phyloP scores from a whole-genome alignment of 192 early-diverging fungal species.

The Borealophlyctis nickersoniae region DNA sequence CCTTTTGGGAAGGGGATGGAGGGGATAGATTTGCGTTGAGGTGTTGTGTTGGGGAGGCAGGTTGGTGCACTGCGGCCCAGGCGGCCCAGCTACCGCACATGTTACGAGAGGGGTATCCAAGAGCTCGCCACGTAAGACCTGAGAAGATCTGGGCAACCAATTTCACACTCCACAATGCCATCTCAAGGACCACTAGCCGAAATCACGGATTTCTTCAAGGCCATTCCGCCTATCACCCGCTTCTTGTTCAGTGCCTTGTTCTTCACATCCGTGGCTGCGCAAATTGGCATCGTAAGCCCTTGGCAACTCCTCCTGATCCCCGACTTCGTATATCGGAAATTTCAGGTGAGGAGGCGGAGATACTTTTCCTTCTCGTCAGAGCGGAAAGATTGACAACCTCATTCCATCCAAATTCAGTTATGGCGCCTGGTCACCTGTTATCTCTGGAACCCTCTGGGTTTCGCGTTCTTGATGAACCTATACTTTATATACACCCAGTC shows the following conservation, averaged over 20 bases:
- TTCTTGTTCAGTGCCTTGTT: slow-evolving; percentile 49
- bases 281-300: slow-evolving; percentile 37
- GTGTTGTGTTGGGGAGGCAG: too few relatives aligned
- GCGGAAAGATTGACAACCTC: background rate
- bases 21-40: too few relatives aligned
- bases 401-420: slow-evolving; percentile 37
- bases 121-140: too few relatives aligned
- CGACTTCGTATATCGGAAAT: slow-evolving; percentile 45
- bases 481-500: slow-evolving; percentile 77
- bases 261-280: slow-evolving; percentile 39
- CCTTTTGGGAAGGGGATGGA: too few relatives aligned
- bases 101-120: too few relatives aligned
- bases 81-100: too few relatives aligned
- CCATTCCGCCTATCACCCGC: slow-evolving; percentile 61
- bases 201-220: slow-evolving; percentile 44
- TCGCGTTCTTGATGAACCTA: slow-evolving; percentile 63
- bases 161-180: too few relatives aligned
- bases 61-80: too few relatives aligned
- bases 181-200: slow-evolving; percentile 47
- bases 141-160: too few relatives aligned
- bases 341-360: slow-evolving; percentile 46
- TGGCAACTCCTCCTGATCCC: slow-evolving; percentile 52
- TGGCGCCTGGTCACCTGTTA: slow-evolving; percentile 76
- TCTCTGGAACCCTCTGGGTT: slow-evolving; percentile 48
- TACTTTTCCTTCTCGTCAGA: background rate